These are phyloP conservation scores for Saturnispora serradocipensis DNA, from an alignment of 805 yeast genomes.

Conservation along the genomic window DNA sequence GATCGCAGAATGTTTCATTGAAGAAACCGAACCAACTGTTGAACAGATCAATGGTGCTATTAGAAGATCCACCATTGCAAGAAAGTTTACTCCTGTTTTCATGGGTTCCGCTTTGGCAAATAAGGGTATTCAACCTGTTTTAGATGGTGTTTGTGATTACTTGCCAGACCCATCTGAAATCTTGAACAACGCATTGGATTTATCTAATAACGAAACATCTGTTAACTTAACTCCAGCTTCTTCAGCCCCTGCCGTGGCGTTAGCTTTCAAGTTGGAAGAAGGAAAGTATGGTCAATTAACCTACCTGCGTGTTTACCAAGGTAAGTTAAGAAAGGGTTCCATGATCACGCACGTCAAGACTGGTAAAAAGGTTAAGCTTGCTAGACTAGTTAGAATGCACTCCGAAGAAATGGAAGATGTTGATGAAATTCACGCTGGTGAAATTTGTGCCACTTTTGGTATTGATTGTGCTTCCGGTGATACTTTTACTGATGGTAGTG, in stretches of 20 bases:
- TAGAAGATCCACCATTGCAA: slow-evolving; percentile 89
- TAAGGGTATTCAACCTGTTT: slow-evolving; percentile 88
- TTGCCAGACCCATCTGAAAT: slow-evolving; percentile 94
- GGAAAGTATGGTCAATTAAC: slow-evolving; percentile 98
- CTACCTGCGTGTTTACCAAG: slow-evolving; percentile 94
- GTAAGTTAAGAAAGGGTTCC: slow-evolving; percentile 82
- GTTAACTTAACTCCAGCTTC: slow-evolving; percentile 68
- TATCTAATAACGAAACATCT: slow-evolving; percentile 52
- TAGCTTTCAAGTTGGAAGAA: slow-evolving; percentile 98
- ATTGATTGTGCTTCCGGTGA: slow-evolving; percentile 99
- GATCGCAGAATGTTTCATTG: slow-evolving; percentile 86
- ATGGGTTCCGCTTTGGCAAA: slow-evolving; percentile 99
- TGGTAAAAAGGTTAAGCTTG: slow-evolving; percentile 87
- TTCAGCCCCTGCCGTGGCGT: slow-evolving; percentile 78
- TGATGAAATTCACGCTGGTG: slow-evolving; percentile 93
- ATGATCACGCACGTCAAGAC: slow-evolving; percentile 83
- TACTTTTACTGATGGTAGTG: slow-evolving; percentile 81
- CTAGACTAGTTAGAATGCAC: slow-evolving; percentile 96
- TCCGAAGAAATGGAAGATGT: slow-evolving; percentile 98
- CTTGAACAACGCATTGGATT: slow-evolving; percentile 80
- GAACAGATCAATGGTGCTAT: slow-evolving; percentile 84
- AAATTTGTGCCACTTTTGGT: slow-evolving; percentile 98
- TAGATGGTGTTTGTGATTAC: slow-evolving; percentile 93
- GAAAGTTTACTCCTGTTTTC: slow-evolving; percentile 96
- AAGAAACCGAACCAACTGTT: slow-evolving; percentile 78